Percentiles rank a stretch among this genome's conserved stretches.
Evolutionary conservation across 805 yeast genomes (phyloP).

Genomic region (Wickerhamiella kurtzmanii): DNA sequence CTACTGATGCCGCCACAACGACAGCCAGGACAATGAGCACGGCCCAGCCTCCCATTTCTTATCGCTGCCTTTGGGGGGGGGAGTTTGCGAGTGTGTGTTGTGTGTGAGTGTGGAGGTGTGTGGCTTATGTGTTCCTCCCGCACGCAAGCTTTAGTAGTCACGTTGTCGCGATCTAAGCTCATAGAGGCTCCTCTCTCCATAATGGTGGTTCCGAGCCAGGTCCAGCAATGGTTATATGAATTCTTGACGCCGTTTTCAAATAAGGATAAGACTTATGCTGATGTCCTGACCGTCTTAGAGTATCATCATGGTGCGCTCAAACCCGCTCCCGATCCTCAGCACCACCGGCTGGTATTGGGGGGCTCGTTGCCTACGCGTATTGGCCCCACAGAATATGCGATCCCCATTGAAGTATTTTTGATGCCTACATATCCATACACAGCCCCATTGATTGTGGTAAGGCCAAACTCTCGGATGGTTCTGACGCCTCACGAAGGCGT

Average conservation of each 20-base stretch:
- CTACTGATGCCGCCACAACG: slow-evolving; percentile 44
- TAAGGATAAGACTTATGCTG: not conserved
- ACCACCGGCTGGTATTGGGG: slow-evolving; percentile 19
- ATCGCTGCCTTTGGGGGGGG: not conserved
- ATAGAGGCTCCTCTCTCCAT: too few relatives aligned
- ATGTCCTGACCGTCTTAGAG: not conserved
- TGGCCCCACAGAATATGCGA: slow-evolving; percentile 24
- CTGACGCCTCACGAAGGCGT: slow-evolving; percentile 44
- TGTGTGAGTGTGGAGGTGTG: not conserved
- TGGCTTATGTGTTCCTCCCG: not conserved
- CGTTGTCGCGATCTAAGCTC: too few relatives aligned
- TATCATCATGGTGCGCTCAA: slow-evolving; percentile 21
- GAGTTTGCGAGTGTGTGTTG: too few relatives aligned
- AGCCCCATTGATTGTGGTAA: slow-evolving; percentile 55
- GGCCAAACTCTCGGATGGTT: slow-evolving; percentile 36
- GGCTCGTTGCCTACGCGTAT: slow-evolving; percentile 38
- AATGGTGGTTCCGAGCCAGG: not conserved
- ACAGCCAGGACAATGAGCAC: slow-evolving; percentile 52
- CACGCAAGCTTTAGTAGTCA: too few relatives aligned
- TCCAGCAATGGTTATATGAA: not conserved
- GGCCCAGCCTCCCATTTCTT: slow-evolving; percentile 45
- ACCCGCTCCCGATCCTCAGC: slow-evolving; percentile 33
- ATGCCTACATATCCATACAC: slow-evolving; percentile 57
- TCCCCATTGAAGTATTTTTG: slow-evolving; percentile 63
- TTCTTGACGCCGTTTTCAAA: not conserved